Conservation (phyloP, 805 yeast genomes). For the Metschnikowia similis region DNA sequence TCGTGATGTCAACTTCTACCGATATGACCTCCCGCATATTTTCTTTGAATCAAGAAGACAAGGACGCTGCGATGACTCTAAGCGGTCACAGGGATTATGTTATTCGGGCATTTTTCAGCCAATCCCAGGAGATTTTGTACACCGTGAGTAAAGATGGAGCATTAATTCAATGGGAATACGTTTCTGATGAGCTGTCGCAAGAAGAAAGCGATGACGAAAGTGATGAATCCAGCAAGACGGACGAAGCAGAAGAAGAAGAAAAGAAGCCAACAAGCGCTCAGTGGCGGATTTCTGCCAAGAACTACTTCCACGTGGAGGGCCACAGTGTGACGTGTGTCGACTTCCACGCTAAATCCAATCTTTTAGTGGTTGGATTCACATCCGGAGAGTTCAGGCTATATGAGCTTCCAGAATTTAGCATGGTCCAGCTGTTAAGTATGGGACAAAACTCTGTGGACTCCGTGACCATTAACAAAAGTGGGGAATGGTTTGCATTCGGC, state of each 20-base stretch:
- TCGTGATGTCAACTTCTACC: constrained; percentile 78
- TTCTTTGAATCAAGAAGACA: constrained; percentile 65
- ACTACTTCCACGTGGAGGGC: constrained; percentile 69
- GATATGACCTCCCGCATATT: constrained; percentile 86
- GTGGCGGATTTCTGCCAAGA: constrained; percentile 81
- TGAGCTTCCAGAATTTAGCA: constrained; percentile 75
- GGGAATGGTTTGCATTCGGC: constrained; percentile 98
- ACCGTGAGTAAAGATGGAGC: constrained; percentile 96
- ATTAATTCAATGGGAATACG: constrained; percentile 84
- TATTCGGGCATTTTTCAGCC: constrained; percentile 78
- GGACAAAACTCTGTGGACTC: constrained; percentile 87
- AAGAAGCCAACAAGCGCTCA: constrained; percentile 1
- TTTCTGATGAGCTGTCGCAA: constrained; percentile 42
- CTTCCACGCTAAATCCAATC: constrained; percentile 67
- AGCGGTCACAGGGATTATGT: constrained; percentile 93
- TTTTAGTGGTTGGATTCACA: constrained; percentile 83
- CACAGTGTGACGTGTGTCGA: constrained; percentile 69
- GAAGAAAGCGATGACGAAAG: constrained; percentile 37
- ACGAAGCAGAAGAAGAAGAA: not conserved
- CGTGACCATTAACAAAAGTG: constrained; percentile 72
- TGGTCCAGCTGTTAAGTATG: constrained; percentile 84
- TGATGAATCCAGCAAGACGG: constrained; percentile 18
- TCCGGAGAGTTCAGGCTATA: constrained; percentile 89
- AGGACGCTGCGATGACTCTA: constrained; percentile 73
- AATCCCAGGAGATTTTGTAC: constrained; percentile 84